Evolutionary conservation across 1,139 yeast genomes (phyloP).

Genomic region (Suhomyces wounanorum): DNA sequence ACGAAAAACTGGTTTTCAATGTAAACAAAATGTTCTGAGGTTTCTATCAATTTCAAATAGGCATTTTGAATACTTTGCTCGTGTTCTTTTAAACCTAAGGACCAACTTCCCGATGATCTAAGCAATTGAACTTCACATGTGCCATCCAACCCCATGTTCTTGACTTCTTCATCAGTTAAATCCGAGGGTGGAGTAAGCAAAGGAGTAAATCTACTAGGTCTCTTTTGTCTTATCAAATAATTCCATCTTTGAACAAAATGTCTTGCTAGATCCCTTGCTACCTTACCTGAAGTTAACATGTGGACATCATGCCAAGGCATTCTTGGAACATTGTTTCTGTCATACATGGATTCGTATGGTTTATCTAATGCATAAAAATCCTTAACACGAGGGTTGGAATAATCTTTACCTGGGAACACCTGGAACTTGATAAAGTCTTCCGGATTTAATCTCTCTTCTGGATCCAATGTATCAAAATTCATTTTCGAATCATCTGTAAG

Average conservation of each 20-base stretch:
- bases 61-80: constrained; percentile 95
- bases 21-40: constrained; percentile 89
- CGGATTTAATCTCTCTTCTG: constrained; percentile 29
- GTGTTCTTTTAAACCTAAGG: constrained; percentile 78
- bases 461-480: constrained; percentile 39
- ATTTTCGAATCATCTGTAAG: constrained; percentile 68
- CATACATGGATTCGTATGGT: constrained; percentile 93
- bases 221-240: constrained; percentile 83
- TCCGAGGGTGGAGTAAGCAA: constrained; percentile 91
- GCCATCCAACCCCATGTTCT: constrained; percentile 66
- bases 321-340: constrained; percentile 76
- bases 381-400: constrained; percentile 90
- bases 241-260: constrained; percentile 99
- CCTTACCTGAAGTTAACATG: constrained; percentile 94
- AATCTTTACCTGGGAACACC: constrained; percentile 94
- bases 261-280: constrained; percentile 88
- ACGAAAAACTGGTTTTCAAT: constrained; percentile 94
- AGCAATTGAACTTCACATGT: constrained; percentile 90
- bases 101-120: constrained; percentile 92
- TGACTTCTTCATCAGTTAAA: constrained; percentile 69
- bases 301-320: constrained; percentile 99
- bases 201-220: constrained; percentile 94
- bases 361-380: constrained; percentile 81
- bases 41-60: constrained; percentile 83
- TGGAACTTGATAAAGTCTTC: constrained; percentile 55